Conservation (phyloP, 2,329 filamentous ascomycete genomes). For the Penicillium digitatum region DNA sequence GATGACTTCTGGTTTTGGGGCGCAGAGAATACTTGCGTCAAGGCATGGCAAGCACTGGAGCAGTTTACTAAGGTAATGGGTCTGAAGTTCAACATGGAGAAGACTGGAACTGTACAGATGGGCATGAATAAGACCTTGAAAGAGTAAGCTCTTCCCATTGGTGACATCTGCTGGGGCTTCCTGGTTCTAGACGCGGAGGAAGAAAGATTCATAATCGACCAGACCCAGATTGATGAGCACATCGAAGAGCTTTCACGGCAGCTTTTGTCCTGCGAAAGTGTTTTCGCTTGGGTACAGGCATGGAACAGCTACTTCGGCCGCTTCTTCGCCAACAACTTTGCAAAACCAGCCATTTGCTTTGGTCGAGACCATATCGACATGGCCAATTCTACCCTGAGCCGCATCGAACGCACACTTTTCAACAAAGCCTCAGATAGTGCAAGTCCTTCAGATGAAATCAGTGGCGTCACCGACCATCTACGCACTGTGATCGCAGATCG, state of each 20-base stretch:
- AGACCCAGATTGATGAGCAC: constrained; percentile 56
- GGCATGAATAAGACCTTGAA: constrained; percentile 14
- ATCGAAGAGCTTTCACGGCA: constrained; percentile 58
- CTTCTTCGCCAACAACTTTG: constrained; percentile 59
- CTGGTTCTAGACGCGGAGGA: constrained; percentile 52
- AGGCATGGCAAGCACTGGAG: constrained; percentile 58
- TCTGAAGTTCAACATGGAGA: constrained; percentile 55
- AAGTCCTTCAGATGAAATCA: constrained; percentile 10
- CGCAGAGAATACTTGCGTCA: constrained; percentile 50
- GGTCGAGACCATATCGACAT: constrained; percentile 54
- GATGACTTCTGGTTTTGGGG: constrained; percentile 68
- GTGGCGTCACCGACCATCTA: constrained; percentile 54
- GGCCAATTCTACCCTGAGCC: constrained; percentile 50
- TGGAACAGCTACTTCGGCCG: constrained; percentile 57
- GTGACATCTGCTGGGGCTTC: constrained; percentile 58
- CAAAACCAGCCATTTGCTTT: constrained; percentile 53
- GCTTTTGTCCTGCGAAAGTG: constrained; percentile 52
- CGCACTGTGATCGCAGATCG: constrained; percentile 51
- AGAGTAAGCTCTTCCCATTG: constrained; percentile 44
- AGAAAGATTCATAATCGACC: constrained; percentile 58
- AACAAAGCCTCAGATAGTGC: constrained; percentile 21
- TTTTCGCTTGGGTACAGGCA: constrained; percentile 58
- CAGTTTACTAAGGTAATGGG: constrained; percentile 55
- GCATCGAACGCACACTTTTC: constrained; percentile 53
- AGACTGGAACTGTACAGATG: constrained; percentile 53